phyloP scores from a whole-genome alignment of 31 red algal genomes.

The Endocladia muricata region DNA sequence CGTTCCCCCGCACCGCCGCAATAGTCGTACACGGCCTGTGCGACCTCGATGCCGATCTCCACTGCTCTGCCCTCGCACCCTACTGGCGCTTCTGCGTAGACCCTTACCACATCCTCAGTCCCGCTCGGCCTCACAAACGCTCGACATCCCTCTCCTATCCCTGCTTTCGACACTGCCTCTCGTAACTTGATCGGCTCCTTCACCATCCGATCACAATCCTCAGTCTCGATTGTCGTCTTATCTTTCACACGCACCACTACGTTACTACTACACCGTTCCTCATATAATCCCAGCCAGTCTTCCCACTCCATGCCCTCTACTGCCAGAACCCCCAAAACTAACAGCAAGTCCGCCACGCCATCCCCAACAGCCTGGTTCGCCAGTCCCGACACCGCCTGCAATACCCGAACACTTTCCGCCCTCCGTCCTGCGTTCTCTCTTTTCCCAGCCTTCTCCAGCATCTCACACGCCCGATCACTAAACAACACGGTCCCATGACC shows the following conservation, averaged over 20 bases:
- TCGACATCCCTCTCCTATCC: slow-evolving; percentile 26
- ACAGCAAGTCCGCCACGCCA: slow-evolving; percentile 85
- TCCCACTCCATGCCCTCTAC: slow-evolving; percentile 41
- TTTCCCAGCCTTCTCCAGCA: background rate
- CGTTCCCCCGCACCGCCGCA: slow-evolving; percentile 59
- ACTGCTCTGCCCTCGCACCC: slow-evolving; percentile 17
- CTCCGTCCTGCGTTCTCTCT: background rate
- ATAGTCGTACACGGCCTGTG: slow-evolving; percentile 35
- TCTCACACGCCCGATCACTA: slow-evolving; percentile 19
- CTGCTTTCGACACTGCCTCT: slow-evolving; percentile 24
- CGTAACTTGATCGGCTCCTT: slow-evolving; percentile 56
- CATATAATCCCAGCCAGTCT: slow-evolving; percentile 70
- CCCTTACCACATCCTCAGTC: slow-evolving; percentile 95
- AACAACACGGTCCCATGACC: slow-evolving; percentile 97
- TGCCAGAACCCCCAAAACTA: slow-evolving; percentile 66
- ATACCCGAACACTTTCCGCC: slow-evolving; percentile 14
- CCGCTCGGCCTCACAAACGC: slow-evolving; percentile 95
- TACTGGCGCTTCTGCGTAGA: slow-evolving; percentile 88
- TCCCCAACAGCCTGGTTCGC: slow-evolving; percentile 97
- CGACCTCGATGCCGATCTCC: slow-evolving; percentile 47
- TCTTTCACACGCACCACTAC: slow-evolving; percentile 63
- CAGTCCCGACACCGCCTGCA: slow-evolving; percentile 42
- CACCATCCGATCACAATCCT: slow-evolving; percentile 71
- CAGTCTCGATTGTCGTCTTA: slow-evolving; percentile 65
- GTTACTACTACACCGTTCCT: slow-evolving; percentile 67